These are phyloP conservation scores for Kockovaella imperatae DNA, from an alignment of 768 basidiomycete species.

Conservation along the genomic window DNA sequence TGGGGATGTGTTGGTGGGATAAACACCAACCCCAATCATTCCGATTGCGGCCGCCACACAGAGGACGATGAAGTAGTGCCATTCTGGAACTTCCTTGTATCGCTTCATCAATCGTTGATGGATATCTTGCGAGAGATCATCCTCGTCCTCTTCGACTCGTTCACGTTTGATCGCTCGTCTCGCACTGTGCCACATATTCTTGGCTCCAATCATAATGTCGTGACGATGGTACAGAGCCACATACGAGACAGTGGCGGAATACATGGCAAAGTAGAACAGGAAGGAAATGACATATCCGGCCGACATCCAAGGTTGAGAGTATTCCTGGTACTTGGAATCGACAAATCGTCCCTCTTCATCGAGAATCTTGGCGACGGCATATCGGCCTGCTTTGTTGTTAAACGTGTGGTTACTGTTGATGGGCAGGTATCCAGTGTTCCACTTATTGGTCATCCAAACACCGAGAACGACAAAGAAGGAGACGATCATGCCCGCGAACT, in stretches of 20 bases:
- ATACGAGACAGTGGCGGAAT: constrained; percentile 16
- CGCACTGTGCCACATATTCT: too few species aligned
- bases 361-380: constrained; percentile 50
- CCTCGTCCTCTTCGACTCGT: not conserved
- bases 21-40: constrained; percentile 32
- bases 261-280: constrained; percentile 48
- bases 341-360: constrained; percentile 46
- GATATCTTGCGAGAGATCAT: too few species aligned
- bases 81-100: constrained; percentile 48
- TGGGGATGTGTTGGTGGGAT: constrained; percentile 20
- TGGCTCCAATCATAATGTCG: not conserved
- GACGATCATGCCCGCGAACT: constrained; percentile 45
- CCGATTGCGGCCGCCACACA: not conserved
- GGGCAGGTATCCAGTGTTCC: constrained; percentile 42
- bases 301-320: constrained; percentile 48
- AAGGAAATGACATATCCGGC: constrained; percentile 48
- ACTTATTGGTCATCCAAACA: constrained; percentile 24
- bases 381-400: constrained; percentile 51
- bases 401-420: constrained; percentile 44
- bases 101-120: constrained; percentile 4
- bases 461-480: too few species aligned
- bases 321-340: constrained; percentile 49
- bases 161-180: not conserved
- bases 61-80: constrained; percentile 54
- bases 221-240: not conserved